Evolutionary conservation across 1,139 yeast genomes (phyloP).

Genomic region (Casaregolazyma suthepensis): DNA sequence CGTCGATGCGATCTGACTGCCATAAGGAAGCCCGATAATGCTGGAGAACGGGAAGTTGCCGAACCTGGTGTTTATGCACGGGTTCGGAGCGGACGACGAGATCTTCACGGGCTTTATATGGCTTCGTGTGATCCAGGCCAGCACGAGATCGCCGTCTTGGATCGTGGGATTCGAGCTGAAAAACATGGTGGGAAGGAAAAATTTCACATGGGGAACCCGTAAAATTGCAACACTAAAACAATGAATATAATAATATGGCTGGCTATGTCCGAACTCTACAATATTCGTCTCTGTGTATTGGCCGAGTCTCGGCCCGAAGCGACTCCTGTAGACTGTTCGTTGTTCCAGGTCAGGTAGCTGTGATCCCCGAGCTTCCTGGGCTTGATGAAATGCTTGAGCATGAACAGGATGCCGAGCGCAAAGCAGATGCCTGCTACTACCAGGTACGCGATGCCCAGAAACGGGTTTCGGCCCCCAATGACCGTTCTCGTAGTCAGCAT

Average conservation of each 20-base stretch:
- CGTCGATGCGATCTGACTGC: slow-evolving; percentile 77
- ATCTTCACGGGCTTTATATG: slow-evolving; percentile 60
- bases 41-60: slow-evolving; percentile 79
- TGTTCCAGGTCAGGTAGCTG: slow-evolving; percentile 68
- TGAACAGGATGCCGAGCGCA: slow-evolving; percentile 51
- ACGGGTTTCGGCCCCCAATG: slow-evolving; percentile 84
- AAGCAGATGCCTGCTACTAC: slow-evolving; percentile 90
- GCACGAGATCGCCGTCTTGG: slow-evolving; percentile 78
- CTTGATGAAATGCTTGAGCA: slow-evolving; percentile 53
- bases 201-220: not conserved
- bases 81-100: slow-evolving; percentile 49
- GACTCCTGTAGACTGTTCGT: slow-evolving; percentile 22
- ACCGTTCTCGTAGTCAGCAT: slow-evolving; percentile 80
- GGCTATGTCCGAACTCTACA: not conserved
- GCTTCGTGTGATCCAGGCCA: slow-evolving; percentile 79
- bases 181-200: slow-evolving; percentile 14
- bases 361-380: slow-evolving; percentile 77
- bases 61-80: slow-evolving; percentile 67
- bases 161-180: slow-evolving; percentile 37
- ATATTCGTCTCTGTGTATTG: slow-evolving; percentile 1
- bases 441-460: slow-evolving; percentile 84
- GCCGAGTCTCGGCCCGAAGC: slow-evolving; percentile 3
- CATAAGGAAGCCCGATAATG: slow-evolving; percentile 79
- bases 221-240: not conserved
- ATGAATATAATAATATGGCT: not conserved